Evolutionary conservation across 371 early-diverging fungal species (phyloP).

Genomic region (Rhizopus stolonifer): DNA sequence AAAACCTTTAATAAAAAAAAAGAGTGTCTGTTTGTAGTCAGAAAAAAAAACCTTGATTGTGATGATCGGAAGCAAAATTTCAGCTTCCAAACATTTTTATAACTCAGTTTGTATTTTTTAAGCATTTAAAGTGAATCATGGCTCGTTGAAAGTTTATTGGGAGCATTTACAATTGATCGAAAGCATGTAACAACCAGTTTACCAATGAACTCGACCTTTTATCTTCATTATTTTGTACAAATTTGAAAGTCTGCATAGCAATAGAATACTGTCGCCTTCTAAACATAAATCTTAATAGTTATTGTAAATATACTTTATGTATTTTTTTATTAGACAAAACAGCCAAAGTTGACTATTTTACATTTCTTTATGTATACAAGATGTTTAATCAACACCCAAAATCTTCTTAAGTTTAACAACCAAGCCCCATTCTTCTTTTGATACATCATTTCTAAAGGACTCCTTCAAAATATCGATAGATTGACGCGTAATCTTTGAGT

Average conservation of each 20-base stretch:
- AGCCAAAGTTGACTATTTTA: neutral
- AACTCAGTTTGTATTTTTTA: too few relatives aligned
- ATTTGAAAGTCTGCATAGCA: too few relatives aligned
- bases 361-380: neutral
- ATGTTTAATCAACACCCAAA: conserved; percentile 46
- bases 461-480: conserved; percentile 98
- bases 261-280: too few relatives aligned
- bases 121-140: too few relatives aligned
- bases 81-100: neutral
- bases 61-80: neutral
- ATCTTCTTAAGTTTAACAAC: conserved; percentile 81
- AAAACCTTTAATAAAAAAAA: neutral
- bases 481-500: conserved; percentile 81
- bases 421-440: conserved; percentile 92
- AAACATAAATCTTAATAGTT: too few relatives aligned
- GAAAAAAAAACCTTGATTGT: neutral
- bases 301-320: too few relatives aligned
- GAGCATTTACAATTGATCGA: too few relatives aligned
- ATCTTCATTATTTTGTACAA: too few relatives aligned
- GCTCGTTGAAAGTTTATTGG: too few relatives aligned
- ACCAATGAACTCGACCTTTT: too few relatives aligned
- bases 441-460: conserved; percentile 93
- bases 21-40: neutral
- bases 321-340: conserved; percentile 1
- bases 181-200: too few relatives aligned